Evolutionary conservation across 2,329 filamentous ascomycete genomes (phyloP).

Genomic region (Nemania bipapillata): DNA sequence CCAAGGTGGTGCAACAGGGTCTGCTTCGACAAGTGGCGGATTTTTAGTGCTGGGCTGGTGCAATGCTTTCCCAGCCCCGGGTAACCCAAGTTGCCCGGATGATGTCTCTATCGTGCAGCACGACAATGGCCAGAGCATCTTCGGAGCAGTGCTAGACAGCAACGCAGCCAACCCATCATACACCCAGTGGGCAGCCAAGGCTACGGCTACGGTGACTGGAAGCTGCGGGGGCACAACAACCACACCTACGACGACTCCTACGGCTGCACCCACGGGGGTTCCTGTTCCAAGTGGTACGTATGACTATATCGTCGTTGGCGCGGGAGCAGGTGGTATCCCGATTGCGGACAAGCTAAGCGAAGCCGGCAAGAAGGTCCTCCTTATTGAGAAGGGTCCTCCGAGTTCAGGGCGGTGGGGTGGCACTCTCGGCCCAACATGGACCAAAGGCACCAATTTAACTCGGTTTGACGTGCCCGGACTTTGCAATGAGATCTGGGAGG

Average conservation of each 20-base stretch:
- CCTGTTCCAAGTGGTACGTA: conserved; percentile 59
- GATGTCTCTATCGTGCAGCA: conserved; percentile 64
- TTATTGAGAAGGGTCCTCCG: conserved; percentile 69
- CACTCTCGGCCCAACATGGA: conserved; percentile 70
- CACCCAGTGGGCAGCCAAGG: conserved; percentile 57
- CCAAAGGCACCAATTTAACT: conserved; percentile 69
- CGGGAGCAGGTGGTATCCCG: conserved; percentile 67
- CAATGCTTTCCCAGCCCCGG: conserved; percentile 59
- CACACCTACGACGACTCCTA: conserved; percentile 45
- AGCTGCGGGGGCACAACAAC: conserved; percentile 50
- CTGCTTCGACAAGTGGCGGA: conserved; percentile 58
- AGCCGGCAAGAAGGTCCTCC: conserved; percentile 71
- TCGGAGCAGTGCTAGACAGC: conserved; percentile 57
- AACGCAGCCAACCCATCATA: conserved; percentile 56
- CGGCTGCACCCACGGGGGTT: conserved; percentile 49
- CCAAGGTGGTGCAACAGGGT: conserved; percentile 58
- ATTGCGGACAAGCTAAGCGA: conserved; percentile 72
- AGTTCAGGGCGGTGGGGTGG: conserved; percentile 74
- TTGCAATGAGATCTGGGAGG: conserved; percentile 75
- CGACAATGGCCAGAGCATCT: conserved; percentile 66
- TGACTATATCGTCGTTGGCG: conserved; percentile 71
- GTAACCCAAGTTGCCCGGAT: conserved; percentile 57
- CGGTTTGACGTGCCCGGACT: conserved; percentile 78
- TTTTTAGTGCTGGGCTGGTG: conserved; percentile 66
- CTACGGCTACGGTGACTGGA: conserved; percentile 55